A percentile compares a stretch with the other conserved stretches of the same genome.
Evolutionary conservation across 176 grass and related monocot genomes (phyloP).

Genomic region (Eleusine coracana): DNA sequence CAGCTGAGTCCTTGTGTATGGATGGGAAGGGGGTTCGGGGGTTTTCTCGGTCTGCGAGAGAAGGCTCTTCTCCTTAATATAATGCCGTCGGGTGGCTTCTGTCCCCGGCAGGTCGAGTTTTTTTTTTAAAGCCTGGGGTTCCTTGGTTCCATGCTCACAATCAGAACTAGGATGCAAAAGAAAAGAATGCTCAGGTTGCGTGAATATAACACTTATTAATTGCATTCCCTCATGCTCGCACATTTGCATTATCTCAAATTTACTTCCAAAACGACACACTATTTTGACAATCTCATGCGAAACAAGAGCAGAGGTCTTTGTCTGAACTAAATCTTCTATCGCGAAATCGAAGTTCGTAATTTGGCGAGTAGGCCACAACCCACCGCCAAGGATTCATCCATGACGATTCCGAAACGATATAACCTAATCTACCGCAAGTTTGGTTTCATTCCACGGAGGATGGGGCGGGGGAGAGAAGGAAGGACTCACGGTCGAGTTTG

Average conservation of each 20-base stretch:
- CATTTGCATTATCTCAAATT: not conserved
- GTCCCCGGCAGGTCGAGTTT: no score
- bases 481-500: constrained; percentile 75
- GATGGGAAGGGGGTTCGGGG: no score
- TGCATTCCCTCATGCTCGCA: not conserved
- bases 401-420: not conserved
- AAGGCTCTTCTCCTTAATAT: no score
- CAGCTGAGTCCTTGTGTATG: no score
- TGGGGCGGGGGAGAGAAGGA: not conserved
- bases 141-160: constrained; percentile 10
- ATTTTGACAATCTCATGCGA: not conserved
- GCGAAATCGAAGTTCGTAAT: not conserved
- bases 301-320: not conserved
- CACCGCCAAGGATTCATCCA: not conserved
- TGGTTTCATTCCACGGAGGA: not conserved
- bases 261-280: not conserved
- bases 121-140: not conserved
- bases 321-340: not conserved
- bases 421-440: not conserved
- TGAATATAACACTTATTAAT: constrained; percentile 1
- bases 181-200: constrained; percentile 5
- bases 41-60: no score
- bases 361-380: not conserved
- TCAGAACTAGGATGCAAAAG: not conserved
- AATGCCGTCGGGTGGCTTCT: no score